phyloP scores from a whole-genome alignment of 2,329 filamentous ascomycete species.

The Arthrobotrys pseudoclavata region DNA sequence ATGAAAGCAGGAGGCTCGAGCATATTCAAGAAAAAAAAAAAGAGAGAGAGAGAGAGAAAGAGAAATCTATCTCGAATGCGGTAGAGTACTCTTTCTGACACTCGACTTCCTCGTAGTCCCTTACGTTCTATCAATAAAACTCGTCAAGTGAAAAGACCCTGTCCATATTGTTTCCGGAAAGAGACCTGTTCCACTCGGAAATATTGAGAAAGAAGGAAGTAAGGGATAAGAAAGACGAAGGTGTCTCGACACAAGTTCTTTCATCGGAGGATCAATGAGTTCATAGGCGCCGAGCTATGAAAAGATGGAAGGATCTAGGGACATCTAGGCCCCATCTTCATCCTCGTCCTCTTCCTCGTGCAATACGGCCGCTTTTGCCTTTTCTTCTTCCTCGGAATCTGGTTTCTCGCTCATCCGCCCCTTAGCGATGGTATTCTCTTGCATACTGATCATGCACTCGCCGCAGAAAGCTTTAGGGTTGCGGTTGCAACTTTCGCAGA shows the following conservation, averaged over 20 bases:
- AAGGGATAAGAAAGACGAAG: neutral
- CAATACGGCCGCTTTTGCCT: no score
- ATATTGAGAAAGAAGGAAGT: neutral
- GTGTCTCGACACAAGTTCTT: no score
- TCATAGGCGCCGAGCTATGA: no score
- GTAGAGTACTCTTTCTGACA: neutral
- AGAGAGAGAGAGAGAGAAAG: neutral
- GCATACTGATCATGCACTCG: slow-evolving; percentile 45
- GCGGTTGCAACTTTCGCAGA: slow-evolving; percentile 45
- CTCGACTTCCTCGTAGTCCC: neutral
- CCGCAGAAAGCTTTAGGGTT: slow-evolving; percentile 54
- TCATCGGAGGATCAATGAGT: no score
- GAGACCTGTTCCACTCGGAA: neutral
- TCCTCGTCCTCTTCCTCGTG: neutral
- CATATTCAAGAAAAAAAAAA: neutral
- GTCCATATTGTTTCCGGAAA: neutral
- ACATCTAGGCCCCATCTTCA: neutral
- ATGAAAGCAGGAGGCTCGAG: neutral
- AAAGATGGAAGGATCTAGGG: neutral
- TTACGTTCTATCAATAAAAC: neutral
- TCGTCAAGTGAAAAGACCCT: neutral
- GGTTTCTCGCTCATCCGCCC: neutral
- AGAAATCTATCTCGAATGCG: neutral
- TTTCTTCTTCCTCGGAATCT: neutral
- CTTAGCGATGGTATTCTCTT: slow-evolving; percentile 30